These are phyloP conservation scores for Tranzscheliella williamsii DNA, from an alignment of 1,284 basidiomycete genomes.

Conservation along the genomic window DNA sequence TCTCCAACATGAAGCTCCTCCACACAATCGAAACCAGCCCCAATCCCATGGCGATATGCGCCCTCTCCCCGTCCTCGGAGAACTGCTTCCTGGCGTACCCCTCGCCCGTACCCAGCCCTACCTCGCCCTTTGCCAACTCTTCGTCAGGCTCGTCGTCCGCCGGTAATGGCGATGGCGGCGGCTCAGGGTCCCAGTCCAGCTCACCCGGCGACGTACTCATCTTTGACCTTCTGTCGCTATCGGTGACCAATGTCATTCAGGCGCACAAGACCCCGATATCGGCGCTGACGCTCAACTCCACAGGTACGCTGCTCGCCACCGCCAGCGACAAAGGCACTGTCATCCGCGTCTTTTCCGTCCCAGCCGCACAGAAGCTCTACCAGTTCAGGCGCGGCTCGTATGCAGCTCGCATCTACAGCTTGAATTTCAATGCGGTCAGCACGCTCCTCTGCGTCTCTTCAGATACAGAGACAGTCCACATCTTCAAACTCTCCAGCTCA, in stretches of 20 bases:
- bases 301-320: slow-evolving; percentile 88
- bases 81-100: slow-evolving; percentile 94
- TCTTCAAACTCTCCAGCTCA: slow-evolving; percentile 76
- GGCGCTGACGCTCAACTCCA: slow-evolving; percentile 80
- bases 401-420: slow-evolving; percentile 82
- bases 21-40: slow-evolving; percentile 97
- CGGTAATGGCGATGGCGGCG: slow-evolving; percentile 22
- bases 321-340: slow-evolving; percentile 95
- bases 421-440: slow-evolving; percentile 86
- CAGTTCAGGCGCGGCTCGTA: slow-evolving; percentile 91
- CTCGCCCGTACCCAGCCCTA: slow-evolving; percentile 83
- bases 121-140: slow-evolving; percentile 63
- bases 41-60: slow-evolving; percentile 93
- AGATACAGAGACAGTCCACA: slow-evolving; percentile 94
- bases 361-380: slow-evolving; percentile 87
- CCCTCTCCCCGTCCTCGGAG: slow-evolving; percentile 92
- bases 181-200: slow-evolving; percentile 64
- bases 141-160: slow-evolving; percentile 32
- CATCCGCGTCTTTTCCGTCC: slow-evolving; percentile 90
- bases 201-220: slow-evolving; percentile 57
- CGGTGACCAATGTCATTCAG: slow-evolving; percentile 91
- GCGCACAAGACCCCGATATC: slow-evolving; percentile 95
- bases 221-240: slow-evolving; percentile 87
- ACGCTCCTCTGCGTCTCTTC: slow-evolving; percentile 84
- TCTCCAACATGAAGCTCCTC: slow-evolving; percentile 94